Conservation (phyloP, 768 basidiomycete genomes). For the Podaxis mareebaensis region DNA sequence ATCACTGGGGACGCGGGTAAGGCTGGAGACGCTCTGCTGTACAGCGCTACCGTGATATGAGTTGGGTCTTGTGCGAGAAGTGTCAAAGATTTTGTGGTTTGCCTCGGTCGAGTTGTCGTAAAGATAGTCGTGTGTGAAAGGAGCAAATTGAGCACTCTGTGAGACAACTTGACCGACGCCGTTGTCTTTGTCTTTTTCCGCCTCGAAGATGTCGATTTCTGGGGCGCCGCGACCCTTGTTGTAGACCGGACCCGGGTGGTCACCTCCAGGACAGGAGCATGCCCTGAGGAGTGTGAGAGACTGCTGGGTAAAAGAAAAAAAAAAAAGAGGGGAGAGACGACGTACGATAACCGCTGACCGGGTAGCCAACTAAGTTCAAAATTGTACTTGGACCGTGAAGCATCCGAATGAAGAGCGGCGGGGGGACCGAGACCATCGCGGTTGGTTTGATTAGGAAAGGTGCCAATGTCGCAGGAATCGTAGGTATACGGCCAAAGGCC, state of each 20-base stretch:
- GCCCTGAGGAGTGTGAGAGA: constrained; percentile 38
- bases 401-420: constrained; percentile 56
- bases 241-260: constrained; percentile 72
- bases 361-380: constrained; percentile 69
- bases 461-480: constrained; percentile 74
- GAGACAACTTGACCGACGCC: constrained; percentile 57
- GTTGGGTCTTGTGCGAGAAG: constrained; percentile 35
- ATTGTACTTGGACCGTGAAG: constrained; percentile 52
- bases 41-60: constrained; percentile 53
- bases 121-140: constrained; percentile 44
- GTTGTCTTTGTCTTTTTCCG: constrained; percentile 58
- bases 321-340: constrained; percentile 12
- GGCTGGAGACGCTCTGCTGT: constrained; percentile 54
- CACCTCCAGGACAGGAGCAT: constrained; percentile 73
- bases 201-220: constrained; percentile 84
- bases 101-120: constrained; percentile 34
- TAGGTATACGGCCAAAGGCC: constrained; percentile 86
- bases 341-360: constrained; percentile 76
- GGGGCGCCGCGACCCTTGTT: constrained; percentile 68
- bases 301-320: neutral
- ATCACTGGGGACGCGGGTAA: constrained; percentile 48
- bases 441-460: constrained; percentile 70
- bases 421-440: constrained; percentile 53
- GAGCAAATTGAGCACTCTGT: constrained; percentile 76
- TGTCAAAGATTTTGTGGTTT: constrained; percentile 34